phyloP scores from a whole-genome alignment of 352 stramenopile species.

The Phytophthora brassicae region DNA sequence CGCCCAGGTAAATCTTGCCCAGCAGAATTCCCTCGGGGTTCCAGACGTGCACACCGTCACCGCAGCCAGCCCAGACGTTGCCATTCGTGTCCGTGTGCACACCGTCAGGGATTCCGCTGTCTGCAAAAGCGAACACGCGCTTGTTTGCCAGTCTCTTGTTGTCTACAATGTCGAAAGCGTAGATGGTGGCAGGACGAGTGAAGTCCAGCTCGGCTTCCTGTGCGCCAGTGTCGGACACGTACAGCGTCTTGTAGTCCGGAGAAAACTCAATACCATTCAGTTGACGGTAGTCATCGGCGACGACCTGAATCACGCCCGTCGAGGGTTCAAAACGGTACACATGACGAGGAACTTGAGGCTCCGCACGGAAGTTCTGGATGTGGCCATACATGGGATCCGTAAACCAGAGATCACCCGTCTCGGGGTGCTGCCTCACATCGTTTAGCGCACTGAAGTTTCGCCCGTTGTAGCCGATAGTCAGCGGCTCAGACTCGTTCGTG shows the following conservation, averaged over 20 bases:
- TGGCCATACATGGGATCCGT: conserved; percentile 17
- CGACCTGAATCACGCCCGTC: conserved; percentile 23
- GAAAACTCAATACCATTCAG: conserved; percentile 26
- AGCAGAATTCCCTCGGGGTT: conserved; percentile 24
- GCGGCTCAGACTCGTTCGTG: conserved; percentile 20
- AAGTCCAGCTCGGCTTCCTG: conserved; percentile 18
- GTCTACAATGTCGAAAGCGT: conserved; percentile 23
- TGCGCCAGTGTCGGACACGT: conserved; percentile 19
- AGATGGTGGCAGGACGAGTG: conserved; percentile 20
- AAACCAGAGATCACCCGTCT: conserved; percentile 27
- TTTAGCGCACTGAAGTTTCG: conserved; percentile 26
- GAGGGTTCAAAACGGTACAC: conserved; percentile 29
- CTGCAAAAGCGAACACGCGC: conserved; percentile 17
- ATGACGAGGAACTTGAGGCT: conserved; percentile 14
- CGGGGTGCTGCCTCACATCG: conserved; percentile 24
- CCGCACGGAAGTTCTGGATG: conserved; percentile 23
- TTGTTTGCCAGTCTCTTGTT: conserved; percentile 17
- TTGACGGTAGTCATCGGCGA: conserved; percentile 16
- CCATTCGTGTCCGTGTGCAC: conserved; percentile 21
- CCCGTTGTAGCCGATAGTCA: conserved; percentile 21
- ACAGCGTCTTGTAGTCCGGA: conserved; percentile 28
- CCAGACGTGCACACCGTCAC: conserved; percentile 25
- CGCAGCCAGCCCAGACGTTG: conserved; percentile 23
- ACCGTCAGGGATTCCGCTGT: conserved; percentile 22
- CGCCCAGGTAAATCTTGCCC: conserved; percentile 24